Conservation (phyloP, 257 asterid species). For the Phtheirospermum japonicum region DNA sequence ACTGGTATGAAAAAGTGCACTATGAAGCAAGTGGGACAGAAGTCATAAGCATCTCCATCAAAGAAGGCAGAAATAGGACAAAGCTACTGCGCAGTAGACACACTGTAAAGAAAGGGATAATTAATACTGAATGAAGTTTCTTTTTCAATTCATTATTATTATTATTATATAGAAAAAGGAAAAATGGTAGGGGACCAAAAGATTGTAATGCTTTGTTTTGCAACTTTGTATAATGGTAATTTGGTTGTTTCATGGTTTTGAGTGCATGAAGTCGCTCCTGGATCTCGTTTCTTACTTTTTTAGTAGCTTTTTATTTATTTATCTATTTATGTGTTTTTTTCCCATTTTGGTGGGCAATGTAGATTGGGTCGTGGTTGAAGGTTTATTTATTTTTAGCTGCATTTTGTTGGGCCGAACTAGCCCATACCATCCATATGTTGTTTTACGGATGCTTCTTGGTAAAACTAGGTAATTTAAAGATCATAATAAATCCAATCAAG, state of each 20-base stretch:
- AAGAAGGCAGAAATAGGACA: slow-evolving; percentile 36
- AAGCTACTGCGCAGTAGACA: slow-evolving; percentile 45
- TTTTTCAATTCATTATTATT: slow-evolving; percentile 34
- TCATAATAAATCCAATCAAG: no score
- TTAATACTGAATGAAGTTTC: slow-evolving; percentile 32
- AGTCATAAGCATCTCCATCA: slow-evolving; percentile 27
- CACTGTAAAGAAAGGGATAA: slow-evolving; percentile 52
- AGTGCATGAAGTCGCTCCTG: slow-evolving; percentile 23
- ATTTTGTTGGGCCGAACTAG: background rate
- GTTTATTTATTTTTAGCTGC: background rate
- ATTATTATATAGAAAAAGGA: slow-evolving; percentile 37
- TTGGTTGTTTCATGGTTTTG: slow-evolving; percentile 27
- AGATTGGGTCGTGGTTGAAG: background rate
- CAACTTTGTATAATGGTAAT: slow-evolving; percentile 36
- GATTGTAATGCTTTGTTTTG: slow-evolving; percentile 30
- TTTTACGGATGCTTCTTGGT: no score
- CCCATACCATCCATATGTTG: background rate
- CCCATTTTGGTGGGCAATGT: background rate
- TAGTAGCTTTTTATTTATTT: background rate
- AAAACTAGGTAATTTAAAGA: no score
- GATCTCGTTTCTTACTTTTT: slow-evolving; percentile 10
- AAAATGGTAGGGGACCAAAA: slow-evolving; percentile 34
- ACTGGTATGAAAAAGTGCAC: slow-evolving; percentile 22
- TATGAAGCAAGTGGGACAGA: slow-evolving; percentile 10
- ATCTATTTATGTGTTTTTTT: background rate